Conservation (phyloP, 1,284 basidiomycete species). For the Puccinia polysora region DNA sequence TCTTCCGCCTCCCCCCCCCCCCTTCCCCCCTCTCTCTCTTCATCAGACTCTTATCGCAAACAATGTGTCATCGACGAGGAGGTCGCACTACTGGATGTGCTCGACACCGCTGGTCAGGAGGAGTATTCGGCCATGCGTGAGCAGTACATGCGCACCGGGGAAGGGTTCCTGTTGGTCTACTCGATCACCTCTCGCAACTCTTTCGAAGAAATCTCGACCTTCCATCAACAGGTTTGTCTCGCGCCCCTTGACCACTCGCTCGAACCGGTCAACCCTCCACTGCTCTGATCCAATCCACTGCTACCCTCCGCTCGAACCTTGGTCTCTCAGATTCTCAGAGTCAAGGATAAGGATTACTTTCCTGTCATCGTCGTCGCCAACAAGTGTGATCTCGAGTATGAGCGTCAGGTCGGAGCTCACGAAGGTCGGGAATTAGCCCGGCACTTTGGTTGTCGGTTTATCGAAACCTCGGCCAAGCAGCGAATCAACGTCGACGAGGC, state of each 20-base stretch:
- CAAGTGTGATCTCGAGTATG: constrained; percentile 97
- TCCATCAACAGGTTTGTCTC: constrained; percentile 94
- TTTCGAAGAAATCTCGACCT: constrained; percentile 93
- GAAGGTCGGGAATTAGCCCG: constrained; percentile 97
- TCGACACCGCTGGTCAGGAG: constrained; percentile 98
- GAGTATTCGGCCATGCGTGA: constrained; percentile 98
- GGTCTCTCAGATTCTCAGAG: constrained; percentile 53
- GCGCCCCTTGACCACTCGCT: constrained; percentile 49
- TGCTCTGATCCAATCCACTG: background rate
- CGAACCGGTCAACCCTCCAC: background rate
- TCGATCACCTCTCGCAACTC: constrained; percentile 97
- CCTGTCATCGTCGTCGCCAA: constrained; percentile 97
- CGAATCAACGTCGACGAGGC: constrained; percentile 98
- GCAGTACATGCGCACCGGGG: constrained; percentile 95
- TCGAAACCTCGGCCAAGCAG: constrained; percentile 98
- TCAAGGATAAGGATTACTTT: constrained; percentile 97
- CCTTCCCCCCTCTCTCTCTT: background rate
- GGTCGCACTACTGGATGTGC: constrained; percentile 90
- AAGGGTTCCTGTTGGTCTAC: constrained; percentile 97
- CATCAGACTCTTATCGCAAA: constrained; percentile 53
- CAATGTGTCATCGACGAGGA: constrained; percentile 78
- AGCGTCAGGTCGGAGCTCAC: constrained; percentile 93
- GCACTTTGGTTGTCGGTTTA: constrained; percentile 93
- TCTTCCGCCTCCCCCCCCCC: constrained; percentile 2
- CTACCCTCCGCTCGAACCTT: constrained; percentile 42